Evolutionary conservation across 116 monocot genomes (phyloP), one percentile per base, ranked within the genome.

Genomic region (Trichopus zeylanicus): DNA sequence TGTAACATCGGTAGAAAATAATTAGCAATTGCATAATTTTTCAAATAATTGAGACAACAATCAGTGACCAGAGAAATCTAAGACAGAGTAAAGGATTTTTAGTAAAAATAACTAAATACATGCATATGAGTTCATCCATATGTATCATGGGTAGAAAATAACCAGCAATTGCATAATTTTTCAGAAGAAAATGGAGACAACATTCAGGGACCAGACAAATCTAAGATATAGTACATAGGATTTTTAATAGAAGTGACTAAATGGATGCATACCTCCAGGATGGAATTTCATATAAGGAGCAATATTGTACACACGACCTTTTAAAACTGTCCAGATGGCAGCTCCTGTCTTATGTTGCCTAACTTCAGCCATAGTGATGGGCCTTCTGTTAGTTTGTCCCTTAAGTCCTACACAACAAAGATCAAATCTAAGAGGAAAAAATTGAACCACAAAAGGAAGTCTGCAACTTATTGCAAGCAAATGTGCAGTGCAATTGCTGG

Each of bases 231-330:
- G n/a, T n/a, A n/a, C n/a, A n/a, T n/a, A n/a, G n/a, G n/a, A n/a
- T n/a, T n/a, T n/a, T n/a, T n/a, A n/a, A n/a, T n/a, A 42, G n/a
- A 15, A 5, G 47, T 12, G 19, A 51, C 32, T 51, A 29, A 5
- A 19, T 22, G 22, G 9, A 59, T 2, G 20, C 57, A 46, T 73
- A 98, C 97, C 97, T 87, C 97, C 97, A 68, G 97, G 97, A 62
- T 98, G 97, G 65, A 98, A 98, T 61, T 91, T 98, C 85, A 82
- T 75, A 64, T 98, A 98, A 34, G 85, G 85, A 21, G 91, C 70
- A 24, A 98, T 78, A 71, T 91, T 98, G 61, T 98, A 98, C 7
- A 98, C 91, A 56, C 80, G 88, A 29, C 97, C 97, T 75, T 88
- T 98, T 31, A 98, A 55, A 71, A 98, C 82, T 22, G 97, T 98